Evolutionary conservation across 306 rosid genomes (phyloP), one percentile per base, ranked within the genome.

Genomic region (Morella rubra): DNA sequence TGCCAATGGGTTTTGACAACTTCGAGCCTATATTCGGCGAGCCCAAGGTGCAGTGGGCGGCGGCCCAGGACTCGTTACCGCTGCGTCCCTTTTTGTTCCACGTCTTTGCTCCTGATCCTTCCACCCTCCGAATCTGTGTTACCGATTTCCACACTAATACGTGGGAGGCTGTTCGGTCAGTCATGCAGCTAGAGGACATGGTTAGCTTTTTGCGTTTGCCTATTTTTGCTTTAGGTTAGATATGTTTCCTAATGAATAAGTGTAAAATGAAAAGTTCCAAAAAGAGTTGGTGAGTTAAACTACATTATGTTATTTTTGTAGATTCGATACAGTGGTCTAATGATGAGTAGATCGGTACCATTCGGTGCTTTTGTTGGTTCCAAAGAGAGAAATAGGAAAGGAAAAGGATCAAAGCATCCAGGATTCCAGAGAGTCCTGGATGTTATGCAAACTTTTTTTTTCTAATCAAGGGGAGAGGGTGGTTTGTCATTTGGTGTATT

Each of bases 101-200:
- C 51, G 89, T 84, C n/a, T 73, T 73, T 78, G 84, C 91, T 22
- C 66, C 91, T 27, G 87, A 86, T 83, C 52, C 92, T 64, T 84
- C 87, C 64, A 91, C 83, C 78, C 76, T 92, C 5, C 27, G 80
- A 12, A 85, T 94, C 78, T 82, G 62, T 56, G 93, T 81, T 81
- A 84, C 95, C 8, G 90, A 94, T 85, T 93, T 89, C 81, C 89
- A 84, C 75, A 83, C 76, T 59, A 73, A 74, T 72, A 84, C 95
- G 44, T 94, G 91, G 95, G 96, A 89, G 82, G 85, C 93, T 80
- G 66, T 15, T 20, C 89, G 79, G 44, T 92, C 98, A 5, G 82
- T 83, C 75, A 54, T 85, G 54, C 85, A 80, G 77, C 96, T 94
- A 3, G 92, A 94, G 70, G 96, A 90, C 73, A 84, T 94, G 89